Conservation (phyloP, 148 eudicot species). For the Euryodendron excelsum region DNA sequence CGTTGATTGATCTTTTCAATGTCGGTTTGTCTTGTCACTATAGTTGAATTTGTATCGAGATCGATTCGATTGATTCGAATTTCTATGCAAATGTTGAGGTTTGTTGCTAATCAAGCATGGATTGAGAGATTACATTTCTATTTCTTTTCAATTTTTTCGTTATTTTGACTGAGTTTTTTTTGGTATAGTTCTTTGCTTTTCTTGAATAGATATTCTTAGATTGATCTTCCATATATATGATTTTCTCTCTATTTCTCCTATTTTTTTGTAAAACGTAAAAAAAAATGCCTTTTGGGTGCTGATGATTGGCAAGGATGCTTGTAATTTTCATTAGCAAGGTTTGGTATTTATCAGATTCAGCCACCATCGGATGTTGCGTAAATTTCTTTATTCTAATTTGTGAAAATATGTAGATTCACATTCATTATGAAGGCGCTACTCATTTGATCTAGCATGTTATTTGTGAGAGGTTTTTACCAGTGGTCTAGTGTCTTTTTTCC, state of each 20-base stretch:
- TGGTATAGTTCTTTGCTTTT: background rate
- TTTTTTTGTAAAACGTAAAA: no score
- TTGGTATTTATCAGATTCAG: background rate
- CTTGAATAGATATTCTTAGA: background rate
- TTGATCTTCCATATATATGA: background rate
- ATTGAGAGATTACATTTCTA: background rate
- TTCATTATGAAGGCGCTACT: background rate
- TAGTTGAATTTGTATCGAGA: background rate
- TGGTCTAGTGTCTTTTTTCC: background rate
- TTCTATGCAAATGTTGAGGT: background rate
- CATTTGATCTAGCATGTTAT: background rate
- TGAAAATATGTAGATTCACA: background rate
- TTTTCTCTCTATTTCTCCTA: background rate
- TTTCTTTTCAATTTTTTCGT: no score
- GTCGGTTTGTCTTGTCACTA: no score
- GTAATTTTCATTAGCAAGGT: background rate
- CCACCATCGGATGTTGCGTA: no score
- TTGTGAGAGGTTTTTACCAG: background rate
- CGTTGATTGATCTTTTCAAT: no score
- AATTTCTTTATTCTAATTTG: background rate
- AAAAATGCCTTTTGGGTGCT: background rate
- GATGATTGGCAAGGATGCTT: background rate
- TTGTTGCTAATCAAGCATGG: no score
- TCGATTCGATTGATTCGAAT: background rate
- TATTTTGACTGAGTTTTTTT: background rate